phyloP scores from a whole-genome alignment of 352 stramenopile genomes.

The Phytophthora pisi region DNA sequence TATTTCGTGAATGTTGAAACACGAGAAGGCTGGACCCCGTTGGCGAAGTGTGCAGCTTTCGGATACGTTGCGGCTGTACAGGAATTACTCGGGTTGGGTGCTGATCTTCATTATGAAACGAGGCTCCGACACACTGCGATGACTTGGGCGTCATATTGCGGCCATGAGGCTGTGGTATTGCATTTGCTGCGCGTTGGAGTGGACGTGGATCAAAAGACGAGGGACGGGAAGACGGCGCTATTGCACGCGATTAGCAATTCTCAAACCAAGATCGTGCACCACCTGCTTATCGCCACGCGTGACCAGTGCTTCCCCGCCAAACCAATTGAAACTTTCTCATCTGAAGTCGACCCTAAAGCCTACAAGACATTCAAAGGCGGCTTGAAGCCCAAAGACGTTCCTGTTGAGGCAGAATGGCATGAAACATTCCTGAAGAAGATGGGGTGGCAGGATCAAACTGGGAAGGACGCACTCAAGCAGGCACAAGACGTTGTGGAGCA shows the following conservation, averaged over 20 bases:
- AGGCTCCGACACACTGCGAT: slow-evolving; percentile 69
- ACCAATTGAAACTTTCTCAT: slow-evolving; percentile 38
- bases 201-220: slow-evolving; percentile 44
- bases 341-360: slow-evolving; percentile 1
- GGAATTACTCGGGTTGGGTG: slow-evolving; percentile 53
- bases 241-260: slow-evolving; percentile 70
- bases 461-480: slow-evolving; percentile 42
- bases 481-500: slow-evolving; percentile 28
- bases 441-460: slow-evolving; percentile 33
- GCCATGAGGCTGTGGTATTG: slow-evolving; percentile 66
- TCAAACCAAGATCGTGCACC: slow-evolving; percentile 55
- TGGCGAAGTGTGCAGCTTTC: slow-evolving; percentile 68
- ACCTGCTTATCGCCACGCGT: slow-evolving; percentile 55
- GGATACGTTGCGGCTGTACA: slow-evolving; percentile 44
- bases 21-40: slow-evolving; percentile 66
- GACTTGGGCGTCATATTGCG: slow-evolving; percentile 80
- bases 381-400: slow-evolving; percentile 5
- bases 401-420: slow-evolving; percentile 59
- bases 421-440: slow-evolving; percentile 53
- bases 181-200: slow-evolving; percentile 50
- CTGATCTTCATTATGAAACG: slow-evolving; percentile 52
- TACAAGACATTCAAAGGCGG: background rate
- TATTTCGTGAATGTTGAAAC: slow-evolving; percentile 68
- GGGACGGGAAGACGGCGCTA: slow-evolving; percentile 69
- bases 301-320: slow-evolving; percentile 37